Conservation (phyloP, 768 basidiomycete species). For the Xerocomus potaroensis region DNA sequence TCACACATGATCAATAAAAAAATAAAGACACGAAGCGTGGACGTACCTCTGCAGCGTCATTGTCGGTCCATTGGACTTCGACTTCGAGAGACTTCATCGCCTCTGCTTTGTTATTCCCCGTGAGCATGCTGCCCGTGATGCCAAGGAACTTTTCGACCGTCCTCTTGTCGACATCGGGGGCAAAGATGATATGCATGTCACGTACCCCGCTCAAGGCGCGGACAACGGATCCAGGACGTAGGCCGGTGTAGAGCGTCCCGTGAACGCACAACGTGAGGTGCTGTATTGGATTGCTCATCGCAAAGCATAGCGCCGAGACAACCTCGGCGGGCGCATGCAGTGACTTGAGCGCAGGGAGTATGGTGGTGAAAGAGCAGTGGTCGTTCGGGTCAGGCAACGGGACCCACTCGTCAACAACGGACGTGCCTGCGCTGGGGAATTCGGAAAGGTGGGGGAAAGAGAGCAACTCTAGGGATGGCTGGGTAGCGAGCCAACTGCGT, state of each 20-base stretch:
- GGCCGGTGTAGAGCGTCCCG: conserved; percentile 27
- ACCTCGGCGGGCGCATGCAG: conserved; percentile 27
- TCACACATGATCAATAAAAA: too few relatives aligned
- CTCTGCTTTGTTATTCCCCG: conserved; percentile 7
- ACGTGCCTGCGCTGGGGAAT: not conserved
- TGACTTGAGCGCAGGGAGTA: conserved; percentile 25
- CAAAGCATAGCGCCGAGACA: conserved; percentile 16
- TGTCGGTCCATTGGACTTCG: conserved; percentile 25
- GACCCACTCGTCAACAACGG: conserved; percentile 11
- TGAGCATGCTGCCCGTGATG: conserved; percentile 20
- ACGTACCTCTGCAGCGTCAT: conserved; percentile 28
- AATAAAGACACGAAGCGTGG: not conserved
- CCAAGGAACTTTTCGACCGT: conserved; percentile 31
- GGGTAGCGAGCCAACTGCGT: conserved; percentile 22
- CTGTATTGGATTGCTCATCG: conserved; percentile 15
- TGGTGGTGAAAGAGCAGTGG: not conserved
- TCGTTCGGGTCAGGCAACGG: not conserved
- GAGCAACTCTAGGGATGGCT: conserved; percentile 24
- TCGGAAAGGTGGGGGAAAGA: conserved; percentile 26
- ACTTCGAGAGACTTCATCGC: conserved; percentile 24
- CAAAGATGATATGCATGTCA: conserved; percentile 28
- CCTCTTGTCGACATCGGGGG: conserved; percentile 30
- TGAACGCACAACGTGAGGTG: conserved; percentile 23
- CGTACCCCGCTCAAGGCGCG: conserved; percentile 26
- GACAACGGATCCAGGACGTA: conserved; percentile 26